phyloP scores from a whole-genome alignment of 148 eudicot species.

The Camellia sinensis region DNA sequence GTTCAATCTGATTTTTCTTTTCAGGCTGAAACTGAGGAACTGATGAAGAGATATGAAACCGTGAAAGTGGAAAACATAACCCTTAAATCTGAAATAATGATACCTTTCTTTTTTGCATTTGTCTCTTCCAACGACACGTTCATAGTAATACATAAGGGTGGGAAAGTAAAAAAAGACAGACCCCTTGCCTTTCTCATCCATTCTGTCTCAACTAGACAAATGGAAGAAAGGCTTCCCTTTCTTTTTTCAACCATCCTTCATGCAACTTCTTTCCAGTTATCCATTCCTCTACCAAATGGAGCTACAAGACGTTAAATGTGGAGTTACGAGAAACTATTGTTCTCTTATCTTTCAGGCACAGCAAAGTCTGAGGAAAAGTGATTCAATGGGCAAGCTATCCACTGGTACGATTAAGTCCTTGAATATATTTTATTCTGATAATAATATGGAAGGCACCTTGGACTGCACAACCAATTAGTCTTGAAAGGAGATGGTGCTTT shows the following conservation, averaged over 20 bases:
- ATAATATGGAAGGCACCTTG: neutral
- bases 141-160: neutral
- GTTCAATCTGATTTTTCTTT: neutral
- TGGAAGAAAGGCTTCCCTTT: neutral
- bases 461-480: neutral
- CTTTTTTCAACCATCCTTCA: neutral
- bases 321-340: neutral
- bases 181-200: neutral
- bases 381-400: conserved; percentile 11
- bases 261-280: neutral
- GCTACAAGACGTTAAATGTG: neutral
- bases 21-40: conserved; percentile 23
- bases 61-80: conserved; percentile 16
- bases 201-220: neutral
- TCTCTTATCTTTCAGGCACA: neutral
- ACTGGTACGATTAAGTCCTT: conserved; percentile 6
- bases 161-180: neutral
- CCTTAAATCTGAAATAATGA: conserved; percentile 14
- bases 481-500: neutral
- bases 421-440: neutral
- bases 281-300: neutral
- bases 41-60: conserved; percentile 14
- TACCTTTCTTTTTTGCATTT: neutral
- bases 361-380: neutral
- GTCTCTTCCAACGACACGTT: neutral